Conservation (phyloP, 495 filamentous ascomycete species). For the Trichodelitschia bisporula region DNA sequence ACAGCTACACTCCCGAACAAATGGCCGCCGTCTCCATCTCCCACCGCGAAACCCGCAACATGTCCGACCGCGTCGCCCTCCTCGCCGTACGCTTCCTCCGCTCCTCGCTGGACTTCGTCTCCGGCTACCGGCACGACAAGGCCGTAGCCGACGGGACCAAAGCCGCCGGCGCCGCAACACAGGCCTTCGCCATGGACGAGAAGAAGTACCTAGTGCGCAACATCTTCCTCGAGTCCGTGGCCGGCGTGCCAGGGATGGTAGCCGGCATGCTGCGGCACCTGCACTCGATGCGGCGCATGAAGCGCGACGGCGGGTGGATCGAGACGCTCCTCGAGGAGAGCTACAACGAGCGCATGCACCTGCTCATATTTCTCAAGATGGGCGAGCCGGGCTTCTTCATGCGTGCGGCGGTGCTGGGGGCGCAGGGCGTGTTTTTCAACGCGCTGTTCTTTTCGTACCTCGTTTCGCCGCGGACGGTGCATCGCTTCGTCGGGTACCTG, state of each 20-base stretch:
- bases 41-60: conserved; percentile 39
- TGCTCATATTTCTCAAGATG: conserved; percentile 84
- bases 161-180: conserved; percentile 16
- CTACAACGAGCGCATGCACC: conserved; percentile 92
- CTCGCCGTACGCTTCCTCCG: conserved; percentile 34
- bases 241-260: conserved; percentile 92
- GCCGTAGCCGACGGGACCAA: conserved; percentile 19
- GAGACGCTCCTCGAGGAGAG: conserved; percentile 84
- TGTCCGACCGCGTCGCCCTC: conserved; percentile 44
- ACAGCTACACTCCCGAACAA: conserved; percentile 33
- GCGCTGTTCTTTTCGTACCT: conserved; percentile 77
- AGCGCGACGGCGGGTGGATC: conserved; percentile 89
- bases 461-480: conserved; percentile 66
- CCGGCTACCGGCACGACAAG: conserved; percentile 45
- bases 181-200: conserved; percentile 38
- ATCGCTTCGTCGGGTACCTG: conserved; percentile 90
- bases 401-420: conserved; percentile 62
- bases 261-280: conserved; percentile 83
- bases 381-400: conserved; percentile 76
- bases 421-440: conserved; percentile 84
- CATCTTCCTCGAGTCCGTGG: conserved; percentile 84
- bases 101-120: conserved; percentile 40
- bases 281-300: conserved; percentile 55
- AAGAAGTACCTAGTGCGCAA: conserved; percentile 62
- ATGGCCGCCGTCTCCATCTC: conserved; percentile 37